These are phyloP conservation scores for Metarhizium anisopliae DNA, from an alignment of 2,329 filamentous ascomycete genomes.

Conservation along the genomic window DNA sequence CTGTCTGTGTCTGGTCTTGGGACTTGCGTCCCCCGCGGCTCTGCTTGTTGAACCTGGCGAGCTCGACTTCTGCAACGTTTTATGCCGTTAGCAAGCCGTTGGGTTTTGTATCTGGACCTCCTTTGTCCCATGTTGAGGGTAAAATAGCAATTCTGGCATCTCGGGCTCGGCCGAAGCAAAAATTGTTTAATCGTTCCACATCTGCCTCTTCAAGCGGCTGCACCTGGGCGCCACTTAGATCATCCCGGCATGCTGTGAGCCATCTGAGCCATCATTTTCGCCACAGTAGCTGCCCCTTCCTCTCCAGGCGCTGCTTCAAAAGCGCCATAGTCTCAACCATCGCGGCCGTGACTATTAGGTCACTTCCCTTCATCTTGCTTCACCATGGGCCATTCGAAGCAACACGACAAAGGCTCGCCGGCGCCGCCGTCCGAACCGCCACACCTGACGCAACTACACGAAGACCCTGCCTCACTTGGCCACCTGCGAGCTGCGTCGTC, in stretches of 20 bases:
- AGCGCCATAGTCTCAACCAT: not conserved
- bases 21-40: not conserved
- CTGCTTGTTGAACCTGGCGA: not conserved
- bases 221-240: constrained; percentile 4
- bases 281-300: constrained; percentile 1
- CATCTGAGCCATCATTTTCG: not conserved
- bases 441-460: not conserved
- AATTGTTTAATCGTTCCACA: not conserved
- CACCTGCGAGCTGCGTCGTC: not conserved
- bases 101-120: not conserved
- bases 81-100: not conserved
- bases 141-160: not conserved
- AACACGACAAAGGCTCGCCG: not conserved
- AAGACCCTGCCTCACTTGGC: not conserved
- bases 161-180: not conserved
- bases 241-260: constrained; percentile 5
- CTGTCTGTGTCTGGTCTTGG: not conserved
- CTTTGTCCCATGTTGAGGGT: not conserved
- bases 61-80: not conserved
- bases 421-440: not conserved
- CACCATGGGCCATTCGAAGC: constrained; percentile 4
- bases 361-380: not conserved
- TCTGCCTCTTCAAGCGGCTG: not conserved
- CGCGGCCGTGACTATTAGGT: constrained; percentile 4
- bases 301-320: not conserved